Percentiles rank a stretch among this genome's conserved stretches.
Conservation (phyloP, 148 eudicot genomes). For the Camellia lanceoleosa region DNA sequence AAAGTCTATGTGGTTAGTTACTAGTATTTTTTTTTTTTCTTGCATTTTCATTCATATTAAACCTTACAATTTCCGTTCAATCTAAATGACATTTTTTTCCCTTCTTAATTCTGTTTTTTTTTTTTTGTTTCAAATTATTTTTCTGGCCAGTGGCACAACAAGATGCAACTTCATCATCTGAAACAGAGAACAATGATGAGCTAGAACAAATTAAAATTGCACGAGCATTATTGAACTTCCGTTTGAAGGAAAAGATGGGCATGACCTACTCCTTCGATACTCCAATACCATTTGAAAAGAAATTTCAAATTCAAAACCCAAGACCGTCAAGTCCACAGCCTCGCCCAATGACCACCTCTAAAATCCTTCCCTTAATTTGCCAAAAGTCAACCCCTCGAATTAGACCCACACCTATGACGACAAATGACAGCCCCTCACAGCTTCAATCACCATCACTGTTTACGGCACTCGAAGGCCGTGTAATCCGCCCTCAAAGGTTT, state of each 20-base stretch:
- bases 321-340: slow-evolving; percentile 69
- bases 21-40: background rate
- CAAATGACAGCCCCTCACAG: slow-evolving; percentile 29
- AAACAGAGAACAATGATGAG: slow-evolving; percentile 65
- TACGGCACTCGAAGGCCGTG: slow-evolving; percentile 28
- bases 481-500: slow-evolving; percentile 32
- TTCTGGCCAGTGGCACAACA: slow-evolving; percentile 61
- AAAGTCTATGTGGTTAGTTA: background rate
- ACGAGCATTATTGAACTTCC: slow-evolving; percentile 63
- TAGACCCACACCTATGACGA: slow-evolving; percentile 30
- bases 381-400: slow-evolving; percentile 45
- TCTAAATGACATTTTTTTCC: background rate
- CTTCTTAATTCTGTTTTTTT: background rate
- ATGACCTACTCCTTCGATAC: slow-evolving; percentile 27
- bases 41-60: background rate
- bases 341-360: slow-evolving; percentile 48
- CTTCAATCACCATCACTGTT: slow-evolving; percentile 22
- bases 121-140: background rate
- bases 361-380: slow-evolving; percentile 66
- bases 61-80: background rate
- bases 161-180: slow-evolving; percentile 52
- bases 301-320: slow-evolving; percentile 40
- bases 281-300: slow-evolving; percentile 50
- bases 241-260: slow-evolving; percentile 51
- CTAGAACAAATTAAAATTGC: slow-evolving; percentile 80